phyloP scores from a whole-genome alignment of 768 basidiomycete genomes.

The Exidia glandulosa region DNA sequence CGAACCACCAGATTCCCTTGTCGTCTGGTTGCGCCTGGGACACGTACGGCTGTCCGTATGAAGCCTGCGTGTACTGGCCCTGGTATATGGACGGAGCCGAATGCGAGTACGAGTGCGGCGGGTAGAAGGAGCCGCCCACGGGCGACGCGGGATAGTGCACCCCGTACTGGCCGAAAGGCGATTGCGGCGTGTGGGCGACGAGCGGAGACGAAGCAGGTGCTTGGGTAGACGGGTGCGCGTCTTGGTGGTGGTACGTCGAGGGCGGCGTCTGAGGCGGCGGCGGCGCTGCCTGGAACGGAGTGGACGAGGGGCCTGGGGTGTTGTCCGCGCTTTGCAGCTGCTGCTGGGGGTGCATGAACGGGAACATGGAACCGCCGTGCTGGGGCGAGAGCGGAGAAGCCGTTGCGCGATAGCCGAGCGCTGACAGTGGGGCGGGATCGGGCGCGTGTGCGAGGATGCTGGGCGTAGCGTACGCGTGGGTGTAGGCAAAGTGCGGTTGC shows the following conservation, averaged over 20 bases:
- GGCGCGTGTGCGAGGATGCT: neutral
- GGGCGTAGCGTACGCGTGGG: neutral
- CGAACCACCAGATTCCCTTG: neutral
- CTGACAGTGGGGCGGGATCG: neutral
- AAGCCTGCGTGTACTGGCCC: neutral
- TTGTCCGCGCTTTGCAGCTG: slow-evolving; percentile 34
- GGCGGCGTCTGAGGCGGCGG: neutral
- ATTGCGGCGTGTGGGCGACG: neutral
- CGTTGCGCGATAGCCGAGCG: neutral
- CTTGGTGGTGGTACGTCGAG: too few relatives aligned
- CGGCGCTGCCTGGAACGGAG: neutral
- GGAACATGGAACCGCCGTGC: neutral
- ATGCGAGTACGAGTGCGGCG: neutral
- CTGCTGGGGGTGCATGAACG: neutral
- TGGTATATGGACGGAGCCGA: neutral
- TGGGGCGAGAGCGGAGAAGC: slow-evolving; percentile 2
- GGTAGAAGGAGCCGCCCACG: neutral
- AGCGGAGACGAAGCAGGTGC: too few relatives aligned
- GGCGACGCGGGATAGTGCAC: neutral
- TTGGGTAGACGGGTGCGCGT: too few relatives aligned
- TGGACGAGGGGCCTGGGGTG: slow-evolving; percentile 32
- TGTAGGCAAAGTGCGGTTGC: neutral
- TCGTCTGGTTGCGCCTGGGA: neutral
- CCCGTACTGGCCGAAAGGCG: neutral
- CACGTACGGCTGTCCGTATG: neutral